A percentile compares a stretch with the other conserved stretches of the same genome.
These are phyloP conservation scores for Candida orba DNA, from an alignment of 805 yeast genomes.

Conservation along the genomic window DNA sequence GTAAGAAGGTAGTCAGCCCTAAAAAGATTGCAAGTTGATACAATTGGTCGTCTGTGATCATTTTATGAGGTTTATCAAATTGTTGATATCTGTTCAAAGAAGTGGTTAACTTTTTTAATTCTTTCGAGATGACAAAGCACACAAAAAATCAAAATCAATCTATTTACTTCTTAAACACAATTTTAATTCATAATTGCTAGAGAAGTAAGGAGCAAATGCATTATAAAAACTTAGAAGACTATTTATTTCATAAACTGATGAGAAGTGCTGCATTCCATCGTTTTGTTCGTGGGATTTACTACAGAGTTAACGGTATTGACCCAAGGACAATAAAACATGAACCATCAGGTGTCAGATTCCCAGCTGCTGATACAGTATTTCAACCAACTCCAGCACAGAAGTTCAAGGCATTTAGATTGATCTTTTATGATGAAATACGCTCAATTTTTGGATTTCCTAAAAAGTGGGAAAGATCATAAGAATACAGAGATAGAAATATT, in stretches of 20 bases:
- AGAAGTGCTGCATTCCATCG: slow-evolving; percentile 52
- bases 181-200: too few species aligned
- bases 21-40: slow-evolving; percentile 64
- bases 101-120: not conserved
- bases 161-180: too few species aligned
- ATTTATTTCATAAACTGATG: slow-evolving; percentile 38
- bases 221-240: slow-evolving; percentile 40
- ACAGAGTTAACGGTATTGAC: slow-evolving; percentile 48
- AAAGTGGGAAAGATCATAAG: slow-evolving; percentile 10
- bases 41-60: slow-evolving; percentile 83
- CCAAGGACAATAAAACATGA: slow-evolving; percentile 32
- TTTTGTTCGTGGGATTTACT: slow-evolving; percentile 57
- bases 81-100: not conserved
- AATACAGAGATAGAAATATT: too few species aligned
- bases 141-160: not conserved
- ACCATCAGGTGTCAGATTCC: slow-evolving; percentile 14
- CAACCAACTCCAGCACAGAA: slow-evolving; percentile 49
- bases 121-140: not conserved
- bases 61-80: slow-evolving; percentile 21
- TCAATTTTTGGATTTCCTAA: slow-evolving; percentile 41
- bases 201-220: not conserved
- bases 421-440: slow-evolving; percentile 58
- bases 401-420: slow-evolving; percentile 49
- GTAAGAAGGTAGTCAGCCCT: slow-evolving; percentile 64
- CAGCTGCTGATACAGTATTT: slow-evolving; percentile 14